Evolutionary conservation across 305 asterid genomes (phyloP).

Genomic region (Solanum hybrid): DNA sequence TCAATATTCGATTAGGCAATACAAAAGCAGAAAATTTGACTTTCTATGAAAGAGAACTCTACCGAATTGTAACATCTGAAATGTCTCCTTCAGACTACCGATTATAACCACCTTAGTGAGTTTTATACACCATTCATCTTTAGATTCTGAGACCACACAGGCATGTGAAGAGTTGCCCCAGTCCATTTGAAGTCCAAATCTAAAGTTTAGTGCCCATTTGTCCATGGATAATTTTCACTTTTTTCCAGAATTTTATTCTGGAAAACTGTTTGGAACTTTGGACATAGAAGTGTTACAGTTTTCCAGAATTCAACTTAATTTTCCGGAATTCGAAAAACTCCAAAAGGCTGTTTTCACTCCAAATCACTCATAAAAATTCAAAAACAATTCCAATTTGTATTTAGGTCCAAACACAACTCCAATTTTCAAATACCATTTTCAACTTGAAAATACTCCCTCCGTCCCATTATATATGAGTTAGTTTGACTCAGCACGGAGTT

Average conservation of each 20-base stretch:
- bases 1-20: not conserved
- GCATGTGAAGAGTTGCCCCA: not conserved
- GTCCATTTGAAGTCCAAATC: not conserved
- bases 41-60: not conserved
- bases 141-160: not conserved
- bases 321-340: not conserved
- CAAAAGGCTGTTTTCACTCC: not conserved
- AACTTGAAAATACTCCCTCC: not conserved
- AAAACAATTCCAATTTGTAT: not conserved
- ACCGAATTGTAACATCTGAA: not conserved
- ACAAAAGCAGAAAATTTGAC: not conserved
- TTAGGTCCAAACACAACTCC: not conserved
- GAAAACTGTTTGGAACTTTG: not conserved
- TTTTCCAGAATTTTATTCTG: not conserved
- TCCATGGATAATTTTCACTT: not conserved
- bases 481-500: not conserved
- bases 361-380: not conserved
- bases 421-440: not conserved
- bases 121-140: not conserved
- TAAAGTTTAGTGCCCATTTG: not conserved
- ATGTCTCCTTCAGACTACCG: not conserved
- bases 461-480: not conserved
- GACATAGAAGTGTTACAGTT: not conserved
- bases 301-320: not conserved
- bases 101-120: not conserved